Evolutionary conservation across 2,329 filamentous ascomycete species (phyloP).

Genomic region (Epichloe bromicola): DNA sequence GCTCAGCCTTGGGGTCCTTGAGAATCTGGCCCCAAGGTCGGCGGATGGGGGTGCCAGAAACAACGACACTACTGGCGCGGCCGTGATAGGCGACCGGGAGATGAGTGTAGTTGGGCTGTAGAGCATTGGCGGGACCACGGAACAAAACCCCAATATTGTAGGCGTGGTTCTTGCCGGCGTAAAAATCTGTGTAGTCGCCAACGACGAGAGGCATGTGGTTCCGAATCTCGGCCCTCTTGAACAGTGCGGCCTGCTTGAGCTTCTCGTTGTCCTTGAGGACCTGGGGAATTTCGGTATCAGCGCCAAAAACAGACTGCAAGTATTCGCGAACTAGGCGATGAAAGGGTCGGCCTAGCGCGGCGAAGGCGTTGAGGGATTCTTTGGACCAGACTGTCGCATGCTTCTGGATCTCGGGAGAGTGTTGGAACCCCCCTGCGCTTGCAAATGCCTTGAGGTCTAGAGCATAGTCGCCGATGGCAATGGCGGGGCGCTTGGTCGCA

Average conservation of each 20-base stretch:
- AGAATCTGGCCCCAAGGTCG: conserved; percentile 66
- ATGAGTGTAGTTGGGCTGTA: conserved; percentile 72
- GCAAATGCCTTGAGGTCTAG: conserved; percentile 57
- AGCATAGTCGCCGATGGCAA: conserved; percentile 61
- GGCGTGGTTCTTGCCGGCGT: conserved; percentile 67
- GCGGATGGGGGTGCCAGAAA: conserved; percentile 57
- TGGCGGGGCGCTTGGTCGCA: conserved; percentile 46
- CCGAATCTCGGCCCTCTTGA: conserved; percentile 32
- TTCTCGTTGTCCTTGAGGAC: conserved; percentile 23
- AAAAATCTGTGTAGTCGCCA: conserved; percentile 79
- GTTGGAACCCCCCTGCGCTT: conserved; percentile 25
- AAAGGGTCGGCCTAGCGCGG: conserved; percentile 49
- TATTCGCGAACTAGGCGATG: conserved; percentile 58
- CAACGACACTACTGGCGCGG: conserved; percentile 60
- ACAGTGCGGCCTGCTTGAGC: conserved; percentile 16
- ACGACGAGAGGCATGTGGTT: conserved; percentile 65
- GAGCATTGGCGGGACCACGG: conserved; percentile 56
- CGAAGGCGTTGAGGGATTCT: conserved; percentile 20
- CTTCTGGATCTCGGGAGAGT: conserved; percentile 13
- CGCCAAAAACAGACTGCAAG: conserved; percentile 45
- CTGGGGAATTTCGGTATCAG: conserved; percentile 33
- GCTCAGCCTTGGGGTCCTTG: conserved; percentile 31
- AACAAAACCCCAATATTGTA: conserved; percentile 58
- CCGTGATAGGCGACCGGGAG: conserved; percentile 74
- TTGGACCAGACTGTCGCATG: conserved; percentile 15